Percentiles rank a stretch among this genome's conserved stretches.
Conservation (phyloP, 352 stramenopile species). For the Phytopythium kandeliae region DNA sequence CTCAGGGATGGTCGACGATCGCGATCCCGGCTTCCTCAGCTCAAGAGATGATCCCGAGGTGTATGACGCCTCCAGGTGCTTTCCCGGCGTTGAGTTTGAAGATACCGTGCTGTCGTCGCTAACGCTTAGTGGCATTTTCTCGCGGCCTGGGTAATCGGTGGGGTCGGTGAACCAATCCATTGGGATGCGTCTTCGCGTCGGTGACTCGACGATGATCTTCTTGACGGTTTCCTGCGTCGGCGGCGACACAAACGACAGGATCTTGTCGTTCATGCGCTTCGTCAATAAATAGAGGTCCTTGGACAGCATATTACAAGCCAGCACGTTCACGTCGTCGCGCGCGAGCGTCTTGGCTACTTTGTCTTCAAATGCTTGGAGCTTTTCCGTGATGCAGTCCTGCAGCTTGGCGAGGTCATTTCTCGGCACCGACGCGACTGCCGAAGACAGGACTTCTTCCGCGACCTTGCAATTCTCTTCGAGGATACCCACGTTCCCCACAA, state of each 20-base stretch:
- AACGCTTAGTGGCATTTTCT: constrained; percentile 14
- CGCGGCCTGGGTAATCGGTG: not conserved
- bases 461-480: constrained; percentile 64
- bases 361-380: constrained; percentile 33
- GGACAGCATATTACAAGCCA: constrained; percentile 60
- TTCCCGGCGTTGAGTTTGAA: constrained; percentile 29
- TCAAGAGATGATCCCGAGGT: constrained; percentile 42
- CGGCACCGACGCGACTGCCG: constrained; percentile 40
- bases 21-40: constrained; percentile 26
- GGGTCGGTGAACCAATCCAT: constrained; percentile 74
- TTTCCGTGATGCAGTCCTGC: constrained; percentile 25
- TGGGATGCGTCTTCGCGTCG: constrained; percentile 62
- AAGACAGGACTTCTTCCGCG: constrained; percentile 56
- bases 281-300: constrained; percentile 61
- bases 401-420: constrained; percentile 57
- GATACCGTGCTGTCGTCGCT: constrained; percentile 32
- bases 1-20: constrained; percentile 28
- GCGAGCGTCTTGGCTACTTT: constrained; percentile 18
- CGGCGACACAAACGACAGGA: constrained; percentile 53
- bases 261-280: constrained; percentile 42
- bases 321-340: constrained; percentile 36
- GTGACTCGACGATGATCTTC: constrained; percentile 62
- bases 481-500: constrained; percentile 58
- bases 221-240: constrained; percentile 70
- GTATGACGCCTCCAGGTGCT: constrained; percentile 25